phyloP scores from a whole-genome alignment of 1,139 yeast species.

The Saccharomyces hybrid region DNA sequence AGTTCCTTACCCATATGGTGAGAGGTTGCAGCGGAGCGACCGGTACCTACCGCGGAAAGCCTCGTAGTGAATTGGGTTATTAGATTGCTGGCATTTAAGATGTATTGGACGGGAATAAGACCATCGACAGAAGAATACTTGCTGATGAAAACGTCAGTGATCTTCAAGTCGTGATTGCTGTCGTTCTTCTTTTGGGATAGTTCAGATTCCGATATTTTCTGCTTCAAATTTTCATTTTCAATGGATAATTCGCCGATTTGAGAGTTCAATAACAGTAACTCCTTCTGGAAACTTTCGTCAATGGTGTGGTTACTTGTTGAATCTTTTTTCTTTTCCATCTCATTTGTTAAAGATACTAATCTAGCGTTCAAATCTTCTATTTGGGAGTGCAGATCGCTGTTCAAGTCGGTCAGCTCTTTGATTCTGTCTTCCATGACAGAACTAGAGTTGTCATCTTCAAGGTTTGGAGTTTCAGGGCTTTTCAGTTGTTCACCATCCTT shows the following conservation, averaged over 20 bases:
- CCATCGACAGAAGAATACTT: conserved; percentile 1
- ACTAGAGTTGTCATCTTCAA: background rate
- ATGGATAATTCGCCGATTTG: conserved; percentile 28
- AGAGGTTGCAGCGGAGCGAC: background rate
- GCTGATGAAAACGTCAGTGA: background rate
- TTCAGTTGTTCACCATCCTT: background rate
- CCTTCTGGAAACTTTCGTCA: conserved; percentile 4
- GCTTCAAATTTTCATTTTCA: conserved; percentile 31
- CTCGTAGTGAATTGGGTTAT: background rate
- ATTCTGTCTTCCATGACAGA: background rate
- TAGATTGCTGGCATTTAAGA: background rate
- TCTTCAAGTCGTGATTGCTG: background rate
- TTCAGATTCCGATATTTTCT: conserved; percentile 27
- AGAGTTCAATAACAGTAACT: conserved; percentile 17
- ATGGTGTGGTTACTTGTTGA: background rate
- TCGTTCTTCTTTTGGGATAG: conserved; percentile 20
- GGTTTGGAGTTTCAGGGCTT: background rate
- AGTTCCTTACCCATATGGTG: conserved; percentile 33
- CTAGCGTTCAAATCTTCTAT: background rate
- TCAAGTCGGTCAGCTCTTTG: background rate
- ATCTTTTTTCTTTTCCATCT: conserved; percentile 32
- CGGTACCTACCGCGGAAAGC: background rate
- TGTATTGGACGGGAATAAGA: background rate
- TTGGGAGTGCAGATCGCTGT: background rate
- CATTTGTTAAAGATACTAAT: background rate